Evolutionary conservation across 129 eudicot species (phyloP).

Genomic region (Heracleum sosnowskyi): DNA sequence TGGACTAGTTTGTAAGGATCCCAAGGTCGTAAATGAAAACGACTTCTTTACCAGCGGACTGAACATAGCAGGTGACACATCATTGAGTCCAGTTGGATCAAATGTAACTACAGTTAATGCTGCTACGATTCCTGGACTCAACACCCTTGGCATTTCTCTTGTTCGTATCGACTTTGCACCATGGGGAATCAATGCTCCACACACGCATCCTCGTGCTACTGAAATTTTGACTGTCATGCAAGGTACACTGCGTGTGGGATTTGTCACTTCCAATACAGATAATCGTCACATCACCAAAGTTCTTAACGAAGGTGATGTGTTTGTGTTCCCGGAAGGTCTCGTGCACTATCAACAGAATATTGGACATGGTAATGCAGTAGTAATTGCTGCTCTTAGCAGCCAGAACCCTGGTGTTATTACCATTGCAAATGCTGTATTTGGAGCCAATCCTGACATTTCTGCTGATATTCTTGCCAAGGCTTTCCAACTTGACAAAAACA

Average conservation of each 20-base stretch:
- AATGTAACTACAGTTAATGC: constrained; percentile 11
- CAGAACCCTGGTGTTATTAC: background rate
- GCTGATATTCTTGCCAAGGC: background rate
- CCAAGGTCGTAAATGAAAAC: constrained; percentile 1
- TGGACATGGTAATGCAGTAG: background rate
- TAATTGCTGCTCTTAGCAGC: background rate
- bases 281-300: constrained; percentile 3
- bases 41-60: constrained; percentile 18
- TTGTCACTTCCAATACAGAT: background rate
- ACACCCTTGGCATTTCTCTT: constrained; percentile 15
- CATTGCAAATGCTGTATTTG: background rate
- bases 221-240: background rate
- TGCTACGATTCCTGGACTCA: constrained; percentile 13
- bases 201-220: background rate
- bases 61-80: constrained; percentile 11
- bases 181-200: too few relatives aligned
- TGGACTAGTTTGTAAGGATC: constrained; percentile 19
- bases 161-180: too few relatives aligned
- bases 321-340: background rate
- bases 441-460: background rate
- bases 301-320: background rate
- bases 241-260: background rate
- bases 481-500: background rate
- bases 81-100: constrained; percentile 1
- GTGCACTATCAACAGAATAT: background rate